These are phyloP conservation scores for Microascus cirrosus DNA, from an alignment of 2,329 filamentous ascomycete species.

Conservation along the genomic window DNA sequence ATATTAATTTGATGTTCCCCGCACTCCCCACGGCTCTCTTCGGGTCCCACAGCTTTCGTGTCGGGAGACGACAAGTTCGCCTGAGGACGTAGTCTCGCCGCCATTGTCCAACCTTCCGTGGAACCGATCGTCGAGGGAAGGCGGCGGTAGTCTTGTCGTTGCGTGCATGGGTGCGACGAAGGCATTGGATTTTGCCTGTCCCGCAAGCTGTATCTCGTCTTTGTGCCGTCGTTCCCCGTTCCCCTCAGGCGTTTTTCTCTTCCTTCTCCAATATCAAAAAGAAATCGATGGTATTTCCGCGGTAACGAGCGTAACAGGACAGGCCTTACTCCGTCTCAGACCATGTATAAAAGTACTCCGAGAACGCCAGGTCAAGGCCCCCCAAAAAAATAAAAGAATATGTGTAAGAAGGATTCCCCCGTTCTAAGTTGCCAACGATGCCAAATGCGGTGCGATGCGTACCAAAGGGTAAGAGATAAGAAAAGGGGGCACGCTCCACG, in stretches of 20 bases:
- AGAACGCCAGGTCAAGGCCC: slow-evolving; percentile 4
- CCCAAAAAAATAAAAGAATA: background rate
- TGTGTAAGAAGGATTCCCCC: background rate
- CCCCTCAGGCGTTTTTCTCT: background rate
- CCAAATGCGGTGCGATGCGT: slow-evolving; percentile 3
- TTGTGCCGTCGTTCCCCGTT: background rate
- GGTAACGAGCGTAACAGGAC: slow-evolving; percentile 4
- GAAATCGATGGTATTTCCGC: background rate
- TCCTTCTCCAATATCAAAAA: background rate
- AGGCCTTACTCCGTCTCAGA: slow-evolving; percentile 4
- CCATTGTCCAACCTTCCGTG: background rate
- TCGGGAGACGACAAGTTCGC: background rate
- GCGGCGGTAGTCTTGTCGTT: background rate
- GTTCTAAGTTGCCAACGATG: slow-evolving; percentile 1
- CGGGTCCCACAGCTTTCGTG: background rate
- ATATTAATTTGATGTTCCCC: background rate
- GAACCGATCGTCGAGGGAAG: background rate
- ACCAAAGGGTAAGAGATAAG: background rate
- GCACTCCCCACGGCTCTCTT: background rate
- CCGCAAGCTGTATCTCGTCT: background rate
- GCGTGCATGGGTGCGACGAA: background rate
- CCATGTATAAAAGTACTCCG: slow-evolving; percentile 3
- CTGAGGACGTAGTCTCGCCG: background rate
- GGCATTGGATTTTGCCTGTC: background rate
- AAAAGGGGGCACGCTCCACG: background rate